These are phyloP conservation scores for Canariomyces notabilis DNA, from an alignment of 2,329 filamentous ascomycete genomes.

Conservation along the genomic window DNA sequence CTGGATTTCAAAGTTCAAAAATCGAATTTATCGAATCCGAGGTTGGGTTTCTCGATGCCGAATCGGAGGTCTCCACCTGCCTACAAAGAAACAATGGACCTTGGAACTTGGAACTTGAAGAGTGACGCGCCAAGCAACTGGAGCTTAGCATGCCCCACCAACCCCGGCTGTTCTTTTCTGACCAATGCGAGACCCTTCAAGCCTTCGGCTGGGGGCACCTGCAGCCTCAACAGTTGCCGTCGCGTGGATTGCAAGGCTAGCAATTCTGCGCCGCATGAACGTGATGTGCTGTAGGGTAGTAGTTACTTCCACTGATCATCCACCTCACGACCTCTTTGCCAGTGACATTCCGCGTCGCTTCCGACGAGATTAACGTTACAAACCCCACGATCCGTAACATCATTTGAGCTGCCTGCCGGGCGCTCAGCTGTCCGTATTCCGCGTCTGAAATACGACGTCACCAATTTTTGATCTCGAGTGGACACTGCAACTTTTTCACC, in stretches of 20 bases:
- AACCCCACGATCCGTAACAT: neutral
- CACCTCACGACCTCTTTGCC: conserved; percentile 4
- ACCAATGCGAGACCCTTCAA: neutral
- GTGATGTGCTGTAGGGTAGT: conserved; percentile 2
- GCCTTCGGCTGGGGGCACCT: neutral
- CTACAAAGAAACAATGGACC: neutral
- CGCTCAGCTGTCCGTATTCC: too few relatives aligned
- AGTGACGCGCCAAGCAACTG: conserved; percentile 6
- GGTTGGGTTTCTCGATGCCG: neutral
- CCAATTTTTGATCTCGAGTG: neutral
- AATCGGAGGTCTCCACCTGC: conserved; percentile 1
- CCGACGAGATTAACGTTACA: conserved; percentile 1
- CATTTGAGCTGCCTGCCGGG: neutral
- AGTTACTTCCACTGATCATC: conserved; percentile 5
- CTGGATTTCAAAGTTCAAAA: neutral
- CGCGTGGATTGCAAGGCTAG: conserved; percentile 12
- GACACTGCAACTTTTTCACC: conserved; percentile 5
- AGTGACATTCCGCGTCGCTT: neutral
- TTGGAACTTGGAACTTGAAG: too few relatives aligned
- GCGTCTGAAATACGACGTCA: neutral
- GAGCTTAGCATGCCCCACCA: neutral
- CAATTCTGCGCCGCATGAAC: too few relatives aligned
- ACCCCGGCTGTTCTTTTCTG: neutral
- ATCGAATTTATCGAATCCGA: neutral
- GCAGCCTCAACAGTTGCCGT: neutral